phyloP scores from a whole-genome alignment of 192 early-diverging fungal species.

The Entomortierella chlamydospora region DNA sequence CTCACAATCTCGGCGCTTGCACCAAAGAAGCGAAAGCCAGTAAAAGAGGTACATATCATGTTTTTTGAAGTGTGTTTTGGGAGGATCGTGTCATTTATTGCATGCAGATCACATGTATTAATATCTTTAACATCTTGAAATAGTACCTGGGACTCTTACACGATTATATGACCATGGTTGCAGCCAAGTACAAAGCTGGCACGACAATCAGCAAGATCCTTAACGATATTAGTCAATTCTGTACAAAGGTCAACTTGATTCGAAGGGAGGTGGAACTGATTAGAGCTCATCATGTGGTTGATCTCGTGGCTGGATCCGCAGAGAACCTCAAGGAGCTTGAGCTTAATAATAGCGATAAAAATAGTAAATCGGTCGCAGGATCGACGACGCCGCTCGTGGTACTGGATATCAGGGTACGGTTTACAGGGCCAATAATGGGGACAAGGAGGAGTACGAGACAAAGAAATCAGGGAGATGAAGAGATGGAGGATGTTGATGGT shows the following conservation, averaged over 20 bases:
- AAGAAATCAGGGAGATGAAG: not conserved
- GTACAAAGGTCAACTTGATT: slow-evolving; percentile 24
- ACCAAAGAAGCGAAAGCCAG: slow-evolving; percentile 8
- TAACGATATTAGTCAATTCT: slow-evolving; percentile 37
- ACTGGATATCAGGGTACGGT: slow-evolving; percentile 48
- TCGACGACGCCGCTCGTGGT: slow-evolving; percentile 32
- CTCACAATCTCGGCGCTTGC: slow-evolving; percentile 21
- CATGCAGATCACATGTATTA: not conserved
- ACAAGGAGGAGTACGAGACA: slow-evolving; percentile 6
- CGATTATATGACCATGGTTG: slow-evolving; percentile 33
- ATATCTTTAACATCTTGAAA: not conserved
- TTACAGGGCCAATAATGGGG: slow-evolving; percentile 27
- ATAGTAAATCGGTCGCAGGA: slow-evolving; percentile 12
- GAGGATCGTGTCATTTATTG: no score
- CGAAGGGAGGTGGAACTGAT: slow-evolving; percentile 37
- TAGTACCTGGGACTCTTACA: slow-evolving; percentile 27
- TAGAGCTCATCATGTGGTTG: slow-evolving; percentile 38
- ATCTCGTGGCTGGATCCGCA: slow-evolving; percentile 45
- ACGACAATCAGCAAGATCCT: slow-evolving; percentile 41
- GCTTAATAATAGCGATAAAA: not conserved
- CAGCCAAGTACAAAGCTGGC: slow-evolving; percentile 36
- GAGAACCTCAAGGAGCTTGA: slow-evolving; percentile 52
- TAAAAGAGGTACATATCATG: slow-evolving; percentile 32
- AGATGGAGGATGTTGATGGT: not conserved
- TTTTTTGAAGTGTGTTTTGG: no score